Evolutionary conservation across 441 rosid species (phyloP).

Genomic region (Populus hybrid): DNA sequence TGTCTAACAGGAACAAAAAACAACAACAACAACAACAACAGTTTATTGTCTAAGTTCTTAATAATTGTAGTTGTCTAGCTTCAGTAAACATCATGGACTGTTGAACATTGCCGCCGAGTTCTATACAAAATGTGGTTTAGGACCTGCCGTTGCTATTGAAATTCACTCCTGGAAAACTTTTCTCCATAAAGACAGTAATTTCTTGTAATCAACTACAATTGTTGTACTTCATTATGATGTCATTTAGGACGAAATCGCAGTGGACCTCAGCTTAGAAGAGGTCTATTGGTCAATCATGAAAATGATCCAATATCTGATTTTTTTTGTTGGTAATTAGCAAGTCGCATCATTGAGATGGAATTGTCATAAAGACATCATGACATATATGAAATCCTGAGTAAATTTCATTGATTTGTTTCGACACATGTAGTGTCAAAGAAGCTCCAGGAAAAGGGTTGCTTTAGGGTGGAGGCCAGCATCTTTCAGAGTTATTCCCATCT

Average conservation of each 20-base stretch:
- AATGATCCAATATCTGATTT: background rate
- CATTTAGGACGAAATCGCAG: too few species aligned
- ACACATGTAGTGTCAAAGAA: conserved; percentile 20
- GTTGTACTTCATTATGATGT: too few species aligned
- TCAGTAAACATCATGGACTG: too few species aligned
- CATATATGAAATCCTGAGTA: background rate
- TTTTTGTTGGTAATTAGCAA: too few species aligned
- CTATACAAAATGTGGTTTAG: too few species aligned
- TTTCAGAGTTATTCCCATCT: conserved; percentile 43
- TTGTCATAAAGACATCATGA: background rate
- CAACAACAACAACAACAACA: background rate
- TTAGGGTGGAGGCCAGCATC: conserved; percentile 60
- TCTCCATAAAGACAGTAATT: too few species aligned
- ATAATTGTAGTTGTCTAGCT: too few species aligned
- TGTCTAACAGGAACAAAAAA: background rate
- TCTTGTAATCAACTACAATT: too few species aligned
- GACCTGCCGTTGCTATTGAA: too few species aligned
- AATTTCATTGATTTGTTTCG: background rate
- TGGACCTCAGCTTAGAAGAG: background rate
- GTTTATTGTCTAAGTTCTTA: background rate
- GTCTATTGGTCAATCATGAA: background rate
- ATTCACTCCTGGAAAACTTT: too few species aligned
- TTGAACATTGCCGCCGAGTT: too few species aligned
- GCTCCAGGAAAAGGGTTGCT: conserved; percentile 58
- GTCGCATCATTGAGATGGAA: background rate